These are phyloP conservation scores for Fragosphaeria purpurea DNA, from an alignment of 2,329 filamentous ascomycete genomes.

Conservation along the genomic window DNA sequence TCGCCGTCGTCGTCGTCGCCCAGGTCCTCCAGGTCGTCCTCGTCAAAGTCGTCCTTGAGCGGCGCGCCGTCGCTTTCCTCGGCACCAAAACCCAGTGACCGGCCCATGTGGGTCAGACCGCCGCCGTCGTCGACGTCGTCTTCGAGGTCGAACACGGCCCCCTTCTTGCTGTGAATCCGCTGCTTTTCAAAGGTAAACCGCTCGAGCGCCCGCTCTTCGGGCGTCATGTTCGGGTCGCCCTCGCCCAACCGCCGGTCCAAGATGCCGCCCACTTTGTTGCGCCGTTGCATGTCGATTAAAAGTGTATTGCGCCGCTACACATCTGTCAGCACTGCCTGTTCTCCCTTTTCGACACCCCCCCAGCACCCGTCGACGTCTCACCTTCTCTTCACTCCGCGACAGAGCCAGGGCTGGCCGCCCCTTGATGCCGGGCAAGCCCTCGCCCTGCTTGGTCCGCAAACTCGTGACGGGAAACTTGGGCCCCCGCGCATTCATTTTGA, in stretches of 20 bases:
- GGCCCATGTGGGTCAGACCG: slow-evolving; percentile 40
- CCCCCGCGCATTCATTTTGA: slow-evolving; percentile 67
- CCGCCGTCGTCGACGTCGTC: slow-evolving; percentile 61
- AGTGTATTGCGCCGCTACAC: slow-evolving; percentile 65
- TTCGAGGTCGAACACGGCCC: slow-evolving; percentile 81
- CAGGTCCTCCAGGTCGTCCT: slow-evolving; percentile 47
- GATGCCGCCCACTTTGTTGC: slow-evolving; percentile 87
- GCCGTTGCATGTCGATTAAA: slow-evolving; percentile 77
- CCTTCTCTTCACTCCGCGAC: slow-evolving; percentile 75
- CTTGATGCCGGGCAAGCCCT: slow-evolving; percentile 48
- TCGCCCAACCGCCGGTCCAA: slow-evolving; percentile 92
- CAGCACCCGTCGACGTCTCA: slow-evolving; percentile 26
- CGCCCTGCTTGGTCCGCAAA: slow-evolving; percentile 42
- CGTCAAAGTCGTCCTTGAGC: slow-evolving; percentile 57
- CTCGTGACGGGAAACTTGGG: slow-evolving; percentile 81
- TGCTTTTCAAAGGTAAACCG: slow-evolving; percentile 85
- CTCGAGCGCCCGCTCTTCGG: slow-evolving; percentile 85
- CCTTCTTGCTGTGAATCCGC: slow-evolving; percentile 58
- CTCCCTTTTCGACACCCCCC: too few species aligned
- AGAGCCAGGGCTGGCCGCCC: slow-evolving; percentile 77
- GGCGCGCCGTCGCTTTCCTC: background rate
- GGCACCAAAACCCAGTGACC: slow-evolving; percentile 13
- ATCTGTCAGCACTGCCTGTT: background rate
- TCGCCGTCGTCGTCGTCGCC: slow-evolving; percentile 41
- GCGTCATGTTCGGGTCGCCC: slow-evolving; percentile 85